Base-by-base conservation (phyloP, 805 yeast genomes). In the Yarrowia phangngaensis region DNA sequence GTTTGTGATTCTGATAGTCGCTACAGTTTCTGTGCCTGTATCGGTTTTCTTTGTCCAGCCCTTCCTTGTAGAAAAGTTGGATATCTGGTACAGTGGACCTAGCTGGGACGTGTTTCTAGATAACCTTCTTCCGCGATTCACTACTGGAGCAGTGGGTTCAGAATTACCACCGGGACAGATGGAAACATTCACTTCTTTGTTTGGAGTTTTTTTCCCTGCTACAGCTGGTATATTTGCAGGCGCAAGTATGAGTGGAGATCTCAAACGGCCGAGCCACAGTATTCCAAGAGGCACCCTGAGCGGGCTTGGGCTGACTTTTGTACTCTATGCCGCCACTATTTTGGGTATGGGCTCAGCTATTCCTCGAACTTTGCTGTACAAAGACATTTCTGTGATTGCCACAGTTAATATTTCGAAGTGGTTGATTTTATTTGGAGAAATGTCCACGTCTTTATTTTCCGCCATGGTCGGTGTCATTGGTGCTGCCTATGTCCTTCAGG, bases 171-270 rank as follows among this genome's bases (percentile, higher is more conserved):
- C 63, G 7, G 66, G 68, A 0, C 78, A 73, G 12, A 20, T 33
- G 34, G 97, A 90, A 62, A 86, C 81, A 1, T 87, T 90, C 60
- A 78, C 80, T 49, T 83, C 84, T 61, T 66, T 94, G 55, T 92
- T 92, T 74, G 97, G 97, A 3, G 85, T 92, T 34, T 87, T 92
- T 63, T 92, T 92, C 69, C 97, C 98, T 8, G 96, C 98, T 1
- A 90, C 98, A 0, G 96, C 97, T 6, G 99, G 99, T 51, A 89
- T 92, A 20, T 82, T 92, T 64, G 97, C 98, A 2, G 99, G 99
- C 13, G 97, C 98, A 2, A 84, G 95, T 17, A 92, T 92, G 99
- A 87, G 96, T 30, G 97, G 98, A 14, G 96, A 88, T 58, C 71
- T 92, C 54, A 69, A 75, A 50, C 79, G 75, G 50, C 99, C 99